Evolutionary conservation across 345 rosid genomes (phyloP).

Genomic region (Arabis alpina): DNA sequence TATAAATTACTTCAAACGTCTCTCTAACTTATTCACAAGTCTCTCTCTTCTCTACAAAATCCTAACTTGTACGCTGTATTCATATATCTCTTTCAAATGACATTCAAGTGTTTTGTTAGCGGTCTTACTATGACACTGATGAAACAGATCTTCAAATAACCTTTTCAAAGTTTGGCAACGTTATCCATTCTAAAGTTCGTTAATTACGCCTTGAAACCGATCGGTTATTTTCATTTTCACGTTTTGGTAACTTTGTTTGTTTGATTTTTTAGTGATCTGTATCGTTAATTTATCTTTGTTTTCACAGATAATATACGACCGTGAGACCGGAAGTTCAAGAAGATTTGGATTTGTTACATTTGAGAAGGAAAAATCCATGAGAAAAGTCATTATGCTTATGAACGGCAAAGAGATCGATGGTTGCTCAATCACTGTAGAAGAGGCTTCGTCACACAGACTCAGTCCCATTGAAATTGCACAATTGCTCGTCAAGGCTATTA

Average conservation of each 20-base stretch:
- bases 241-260: neutral
- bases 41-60: neutral
- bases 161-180: constrained; percentile 61
- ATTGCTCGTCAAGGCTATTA: neutral
- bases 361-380: neutral
- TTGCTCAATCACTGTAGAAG: neutral
- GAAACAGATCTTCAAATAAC: constrained; percentile 53
- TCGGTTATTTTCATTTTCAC: neutral
- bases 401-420: neutral
- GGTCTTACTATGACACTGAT: constrained; percentile 70
- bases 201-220: too few relatives aligned
- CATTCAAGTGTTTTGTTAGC: constrained; percentile 69
- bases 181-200: constrained; percentile 68
- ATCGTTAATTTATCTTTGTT: too few relatives aligned
- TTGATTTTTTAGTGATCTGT: neutral
- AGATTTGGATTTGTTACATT: constrained; percentile 15
- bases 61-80: neutral
- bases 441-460: neutral
- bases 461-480: neutral
- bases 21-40: neutral
- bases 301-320: neutral
- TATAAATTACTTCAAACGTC: neutral
- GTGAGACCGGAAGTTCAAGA: neutral
- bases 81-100: constrained; percentile 38
- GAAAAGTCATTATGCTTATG: neutral